A percentile compares a stretch with the other conserved stretches of the same genome.
phyloP scores from a whole-genome alignment of 257 asterid species.

The Penstemon davidsonii region DNA sequence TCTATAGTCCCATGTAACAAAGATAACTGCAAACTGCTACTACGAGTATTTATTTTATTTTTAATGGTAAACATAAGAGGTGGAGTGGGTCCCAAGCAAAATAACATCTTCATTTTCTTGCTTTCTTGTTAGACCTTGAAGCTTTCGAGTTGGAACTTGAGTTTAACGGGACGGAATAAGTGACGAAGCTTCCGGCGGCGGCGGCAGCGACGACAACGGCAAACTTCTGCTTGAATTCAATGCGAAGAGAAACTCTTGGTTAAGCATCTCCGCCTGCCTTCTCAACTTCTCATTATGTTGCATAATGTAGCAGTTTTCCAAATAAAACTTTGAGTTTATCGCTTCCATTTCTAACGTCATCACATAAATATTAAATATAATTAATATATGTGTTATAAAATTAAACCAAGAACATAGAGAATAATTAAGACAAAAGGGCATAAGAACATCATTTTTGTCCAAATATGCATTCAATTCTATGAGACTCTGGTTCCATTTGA shows the following conservation, averaged over 20 bases:
- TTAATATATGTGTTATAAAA: no score
- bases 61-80: constrained; percentile 22
- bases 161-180: constrained; percentile 36
- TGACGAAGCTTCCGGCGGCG: constrained; percentile 32
- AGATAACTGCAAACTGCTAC: constrained; percentile 14
- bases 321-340: constrained; percentile 64
- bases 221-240: constrained; percentile 59
- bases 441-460: constrained; percentile 27
- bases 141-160: constrained; percentile 38
- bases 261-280: constrained; percentile 71
- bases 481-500: no score
- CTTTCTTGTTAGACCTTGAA: constrained; percentile 48
- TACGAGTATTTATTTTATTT: constrained; percentile 7
- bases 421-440: neutral
- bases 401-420: neutral
- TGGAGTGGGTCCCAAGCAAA: constrained; percentile 5
- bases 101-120: constrained; percentile 38
- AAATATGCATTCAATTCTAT: constrained; percentile 52
- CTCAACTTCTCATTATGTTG: constrained; percentile 78
- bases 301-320: constrained; percentile 78
- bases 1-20: constrained; percentile 25
- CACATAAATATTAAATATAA: no score
- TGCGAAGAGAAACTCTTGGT: constrained; percentile 75
- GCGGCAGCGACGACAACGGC: constrained; percentile 38
- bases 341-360: constrained; percentile 52